Conservation (phyloP, 352 stramenopile genomes). For the Pythium aphanidermatum region DNA sequence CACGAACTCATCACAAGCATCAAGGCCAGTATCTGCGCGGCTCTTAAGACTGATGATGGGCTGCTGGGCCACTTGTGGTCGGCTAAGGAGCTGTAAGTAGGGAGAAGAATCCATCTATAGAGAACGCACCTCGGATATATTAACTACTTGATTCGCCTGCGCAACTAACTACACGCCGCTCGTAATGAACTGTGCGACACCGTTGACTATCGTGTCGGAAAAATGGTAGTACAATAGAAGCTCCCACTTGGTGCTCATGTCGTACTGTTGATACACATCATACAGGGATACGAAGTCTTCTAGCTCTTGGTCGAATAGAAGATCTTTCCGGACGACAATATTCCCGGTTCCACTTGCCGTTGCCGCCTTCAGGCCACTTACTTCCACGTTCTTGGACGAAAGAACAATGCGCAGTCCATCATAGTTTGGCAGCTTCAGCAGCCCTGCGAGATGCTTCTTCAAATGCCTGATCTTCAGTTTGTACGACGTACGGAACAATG, state of each 20-base stretch:
- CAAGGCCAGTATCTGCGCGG: slow-evolving; percentile 1
- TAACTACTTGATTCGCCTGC: no score
- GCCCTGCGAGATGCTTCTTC: slow-evolving; percentile 54
- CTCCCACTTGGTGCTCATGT: slow-evolving; percentile 59
- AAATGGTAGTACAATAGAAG: slow-evolving; percentile 75
- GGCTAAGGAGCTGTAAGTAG: no score
- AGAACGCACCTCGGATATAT: no score
- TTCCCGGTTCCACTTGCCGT: slow-evolving; percentile 10
- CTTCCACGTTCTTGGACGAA: slow-evolving; percentile 36
- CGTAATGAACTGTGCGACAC: slow-evolving; percentile 51
- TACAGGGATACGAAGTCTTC: slow-evolving; percentile 61
- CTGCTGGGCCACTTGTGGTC: slow-evolving; percentile 31
- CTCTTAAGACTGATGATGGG: slow-evolving; percentile 10
- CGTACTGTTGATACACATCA: slow-evolving; percentile 84
- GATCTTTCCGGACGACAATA: slow-evolving; percentile 42
- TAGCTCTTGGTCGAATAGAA: slow-evolving; percentile 70
- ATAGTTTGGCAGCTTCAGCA: slow-evolving; percentile 39
- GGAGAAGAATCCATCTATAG: no score
- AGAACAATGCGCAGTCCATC: slow-evolving; percentile 60
- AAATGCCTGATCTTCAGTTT: slow-evolving; percentile 67
- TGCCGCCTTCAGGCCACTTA: slow-evolving; percentile 35
- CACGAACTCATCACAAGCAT: neutral
- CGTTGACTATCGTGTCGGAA: slow-evolving; percentile 64
- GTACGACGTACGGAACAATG: slow-evolving; percentile 53
- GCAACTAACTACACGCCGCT: slow-evolving; percentile 17